Conservation (phyloP, 148 eudicot genomes). For the Bassia scoparia region DNA sequence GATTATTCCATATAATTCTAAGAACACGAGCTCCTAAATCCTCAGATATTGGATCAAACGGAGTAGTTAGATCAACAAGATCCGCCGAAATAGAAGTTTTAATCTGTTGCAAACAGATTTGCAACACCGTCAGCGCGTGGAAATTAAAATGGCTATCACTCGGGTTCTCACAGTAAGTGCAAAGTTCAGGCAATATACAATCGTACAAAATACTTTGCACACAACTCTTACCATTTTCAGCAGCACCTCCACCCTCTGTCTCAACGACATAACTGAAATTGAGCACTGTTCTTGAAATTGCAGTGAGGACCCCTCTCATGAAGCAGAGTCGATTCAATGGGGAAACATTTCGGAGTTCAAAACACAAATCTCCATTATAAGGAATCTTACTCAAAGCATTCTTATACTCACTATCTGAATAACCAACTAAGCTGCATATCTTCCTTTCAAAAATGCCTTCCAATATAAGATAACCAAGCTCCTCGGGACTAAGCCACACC, state of each 20-base stretch:
- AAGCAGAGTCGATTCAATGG: constrained; percentile 75
- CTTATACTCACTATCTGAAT: constrained; percentile 24
- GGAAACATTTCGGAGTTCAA: constrained; percentile 47
- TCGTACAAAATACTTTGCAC: constrained; percentile 62
- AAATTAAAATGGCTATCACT: constrained; percentile 91
- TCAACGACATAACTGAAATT: constrained; percentile 40
- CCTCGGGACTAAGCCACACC: constrained; percentile 59
- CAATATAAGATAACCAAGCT: constrained; percentile 64
- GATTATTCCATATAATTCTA: constrained; percentile 86
- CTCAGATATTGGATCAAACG: constrained; percentile 56
- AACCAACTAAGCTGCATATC: constrained; percentile 27
- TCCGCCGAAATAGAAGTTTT: constrained; percentile 66
- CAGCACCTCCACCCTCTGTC: constrained; percentile 17
- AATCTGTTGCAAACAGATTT: constrained; percentile 95
- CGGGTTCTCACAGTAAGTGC: constrained; percentile 83
- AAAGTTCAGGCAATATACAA: constrained; percentile 85
- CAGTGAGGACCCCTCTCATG: constrained; percentile 89
- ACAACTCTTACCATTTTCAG: constrained; percentile 26
- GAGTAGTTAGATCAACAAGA: constrained; percentile 29
- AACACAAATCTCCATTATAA: constrained; percentile 52
- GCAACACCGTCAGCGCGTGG: constrained; percentile 88
- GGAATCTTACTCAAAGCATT: constrained; percentile 47
- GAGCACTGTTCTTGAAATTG: constrained; percentile 72
- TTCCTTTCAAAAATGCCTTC: constrained; percentile 50
- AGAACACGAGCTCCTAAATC: constrained; percentile 56